These are phyloP conservation scores for Xylariaceae sp. DNA, from an alignment of 2,329 filamentous ascomycete species.

Conservation along the genomic window DNA sequence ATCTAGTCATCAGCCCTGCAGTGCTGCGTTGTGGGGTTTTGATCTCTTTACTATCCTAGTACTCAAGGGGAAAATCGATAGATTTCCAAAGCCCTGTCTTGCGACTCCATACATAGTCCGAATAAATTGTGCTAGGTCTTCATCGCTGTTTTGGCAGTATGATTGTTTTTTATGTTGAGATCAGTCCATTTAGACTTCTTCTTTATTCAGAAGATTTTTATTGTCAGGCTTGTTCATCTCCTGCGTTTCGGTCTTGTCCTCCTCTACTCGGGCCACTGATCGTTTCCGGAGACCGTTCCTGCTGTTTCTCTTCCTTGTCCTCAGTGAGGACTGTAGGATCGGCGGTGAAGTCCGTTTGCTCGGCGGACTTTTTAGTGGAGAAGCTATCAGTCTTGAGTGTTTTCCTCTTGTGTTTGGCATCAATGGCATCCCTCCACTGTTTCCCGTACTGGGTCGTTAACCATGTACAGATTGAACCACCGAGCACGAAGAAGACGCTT, in stretches of 20 bases:
- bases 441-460: slow-evolving; percentile 40
- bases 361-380: slow-evolving; percentile 3
- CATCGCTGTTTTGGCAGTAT: too few species aligned
- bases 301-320: not conserved
- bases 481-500: slow-evolving; percentile 36
- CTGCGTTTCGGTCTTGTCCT: not conserved
- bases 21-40: too few species aligned
- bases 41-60: too few species aligned
- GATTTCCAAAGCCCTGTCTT: too few species aligned
- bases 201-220: too few species aligned
- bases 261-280: not conserved
- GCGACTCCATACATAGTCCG: too few species aligned
- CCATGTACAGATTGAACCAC: slow-evolving; percentile 36
- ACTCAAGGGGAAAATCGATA: too few species aligned
- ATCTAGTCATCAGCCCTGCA: too few species aligned
- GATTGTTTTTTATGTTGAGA: too few species aligned
- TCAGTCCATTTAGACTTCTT: too few species aligned
- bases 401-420: slow-evolving; percentile 26
- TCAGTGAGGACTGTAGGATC: not conserved
- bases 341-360: slow-evolving; percentile 1
- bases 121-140: too few species aligned
- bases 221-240: too few species aligned
- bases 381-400: slow-evolving; percentile 16
- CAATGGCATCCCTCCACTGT: slow-evolving; percentile 38
- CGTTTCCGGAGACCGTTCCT: not conserved